These are phyloP conservation scores for Aspergillus fijiensis DNA, from an alignment of 2,329 filamentous ascomycete genomes.

Conservation along the genomic window DNA sequence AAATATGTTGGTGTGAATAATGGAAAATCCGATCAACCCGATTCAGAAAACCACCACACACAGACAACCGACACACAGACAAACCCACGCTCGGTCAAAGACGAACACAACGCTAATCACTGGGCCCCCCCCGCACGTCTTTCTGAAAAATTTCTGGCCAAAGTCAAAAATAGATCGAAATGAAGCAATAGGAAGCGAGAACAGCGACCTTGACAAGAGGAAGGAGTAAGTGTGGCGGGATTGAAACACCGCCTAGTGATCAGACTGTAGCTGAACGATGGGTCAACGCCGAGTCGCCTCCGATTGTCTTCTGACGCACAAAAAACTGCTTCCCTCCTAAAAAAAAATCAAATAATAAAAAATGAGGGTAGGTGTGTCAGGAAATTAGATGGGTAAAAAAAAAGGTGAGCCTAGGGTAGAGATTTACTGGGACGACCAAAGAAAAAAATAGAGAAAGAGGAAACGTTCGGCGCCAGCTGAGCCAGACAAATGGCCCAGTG, in stretches of 20 bases:
- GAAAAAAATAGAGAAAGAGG: slow-evolving; percentile 12
- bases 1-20: slow-evolving; percentile 3
- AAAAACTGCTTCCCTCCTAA: slow-evolving; percentile 5
- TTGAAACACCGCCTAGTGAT: slow-evolving; percentile 20
- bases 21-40: not conserved
- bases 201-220: not conserved
- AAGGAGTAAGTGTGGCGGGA: slow-evolving; percentile 20
- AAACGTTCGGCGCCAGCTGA: slow-evolving; percentile 19
- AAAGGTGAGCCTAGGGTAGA: slow-evolving; percentile 7
- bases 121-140: not conserved
- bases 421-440: slow-evolving; percentile 14
- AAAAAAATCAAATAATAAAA: not conserved
- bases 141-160: not conserved
- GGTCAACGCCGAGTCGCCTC: slow-evolving; percentile 23
- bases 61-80: not conserved
- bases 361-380: slow-evolving; percentile 6
- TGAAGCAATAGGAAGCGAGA: not conserved
- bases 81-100: not conserved
- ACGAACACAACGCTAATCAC: slow-evolving; percentile 1
- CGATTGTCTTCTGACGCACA: slow-evolving; percentile 22
- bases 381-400: not conserved
- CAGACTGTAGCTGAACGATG: slow-evolving; percentile 29
- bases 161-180: slow-evolving; percentile 12
- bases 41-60: not conserved
- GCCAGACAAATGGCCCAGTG: slow-evolving; percentile 21